phyloP scores from a whole-genome alignment of 139 green algal genomes.

The Tetraselmis striata region DNA sequence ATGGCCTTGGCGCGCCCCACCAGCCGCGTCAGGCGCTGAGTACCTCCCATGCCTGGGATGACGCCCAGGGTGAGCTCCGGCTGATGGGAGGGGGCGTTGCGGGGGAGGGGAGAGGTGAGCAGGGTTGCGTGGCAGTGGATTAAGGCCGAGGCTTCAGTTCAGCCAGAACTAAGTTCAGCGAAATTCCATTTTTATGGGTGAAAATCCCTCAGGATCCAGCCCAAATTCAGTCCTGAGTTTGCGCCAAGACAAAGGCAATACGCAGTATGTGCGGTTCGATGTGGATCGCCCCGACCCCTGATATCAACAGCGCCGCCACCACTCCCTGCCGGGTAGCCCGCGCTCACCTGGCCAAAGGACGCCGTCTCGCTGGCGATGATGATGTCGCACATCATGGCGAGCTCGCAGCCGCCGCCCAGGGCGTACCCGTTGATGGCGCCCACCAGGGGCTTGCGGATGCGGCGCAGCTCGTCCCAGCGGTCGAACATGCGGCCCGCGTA shows the following conservation, averaged over 20 bases:
- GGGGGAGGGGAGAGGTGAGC: too few relatives aligned
- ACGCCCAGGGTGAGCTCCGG: slow-evolving; percentile 61
- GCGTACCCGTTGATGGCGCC: slow-evolving; percentile 58
- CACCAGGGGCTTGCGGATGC: slow-evolving; percentile 48
- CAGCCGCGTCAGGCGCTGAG: slow-evolving; percentile 54
- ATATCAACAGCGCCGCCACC: too few relatives aligned
- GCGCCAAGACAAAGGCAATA: too few relatives aligned
- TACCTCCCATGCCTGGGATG: slow-evolving; percentile 70
- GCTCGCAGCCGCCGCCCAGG: slow-evolving; percentile 64
- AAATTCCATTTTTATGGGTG: too few relatives aligned
- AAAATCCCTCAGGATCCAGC: too few relatives aligned
- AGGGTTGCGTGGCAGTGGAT: too few relatives aligned
- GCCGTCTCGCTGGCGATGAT: slow-evolving; percentile 57
- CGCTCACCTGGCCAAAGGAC: slow-evolving; percentile 43
- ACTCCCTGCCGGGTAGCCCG: too few relatives aligned
- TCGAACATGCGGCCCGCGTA: slow-evolving; percentile 32
- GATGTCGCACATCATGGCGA: slow-evolving; percentile 73
- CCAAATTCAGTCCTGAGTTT: too few relatives aligned
- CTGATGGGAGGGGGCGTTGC: too few relatives aligned
- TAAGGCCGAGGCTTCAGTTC: too few relatives aligned
- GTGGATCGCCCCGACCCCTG: not conserved
- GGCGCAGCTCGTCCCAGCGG: slow-evolving; percentile 36
- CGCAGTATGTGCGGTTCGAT: too few relatives aligned
- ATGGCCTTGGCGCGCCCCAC: slow-evolving; percentile 63
- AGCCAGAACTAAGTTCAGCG: too few relatives aligned